A percentile compares a stretch with the other conserved stretches of the same genome.
These are phyloP conservation scores for Pyronema domesticum DNA, from an alignment of 495 filamentous ascomycete species.

Conservation along the genomic window DNA sequence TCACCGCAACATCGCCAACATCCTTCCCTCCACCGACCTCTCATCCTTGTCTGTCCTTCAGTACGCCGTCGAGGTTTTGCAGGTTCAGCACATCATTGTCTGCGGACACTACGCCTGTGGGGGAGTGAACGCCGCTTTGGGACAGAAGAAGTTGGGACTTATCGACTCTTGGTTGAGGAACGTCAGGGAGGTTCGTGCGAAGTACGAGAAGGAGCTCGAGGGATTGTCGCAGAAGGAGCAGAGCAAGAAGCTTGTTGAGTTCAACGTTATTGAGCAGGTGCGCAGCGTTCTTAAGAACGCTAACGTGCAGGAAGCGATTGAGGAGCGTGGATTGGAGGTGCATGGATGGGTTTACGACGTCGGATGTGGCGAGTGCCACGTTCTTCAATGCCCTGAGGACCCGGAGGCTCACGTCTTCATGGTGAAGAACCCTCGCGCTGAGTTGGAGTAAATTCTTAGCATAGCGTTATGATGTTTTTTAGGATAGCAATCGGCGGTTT, in stretches of 20 bases:
- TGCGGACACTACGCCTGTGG: slow-evolving; percentile 50
- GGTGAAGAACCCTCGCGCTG: background rate
- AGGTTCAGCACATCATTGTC: slow-evolving; percentile 43
- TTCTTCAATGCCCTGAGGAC: slow-evolving; percentile 2
- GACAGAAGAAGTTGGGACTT: slow-evolving; percentile 37
- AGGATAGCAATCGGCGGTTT: background rate
- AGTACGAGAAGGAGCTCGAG: slow-evolving; percentile 38
- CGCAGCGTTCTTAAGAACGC: slow-evolving; percentile 43
- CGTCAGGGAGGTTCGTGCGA: slow-evolving; percentile 41
- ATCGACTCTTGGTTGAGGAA: slow-evolving; percentile 45
- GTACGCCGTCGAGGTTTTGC: slow-evolving; percentile 40
- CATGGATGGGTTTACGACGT: slow-evolving; percentile 36
- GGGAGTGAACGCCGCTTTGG: slow-evolving; percentile 44
- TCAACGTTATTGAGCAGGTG: slow-evolving; percentile 42
- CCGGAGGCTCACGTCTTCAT: background rate
- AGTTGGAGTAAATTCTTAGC: background rate
- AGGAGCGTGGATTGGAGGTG: slow-evolving; percentile 50
- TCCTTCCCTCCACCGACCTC: slow-evolving; percentile 40
- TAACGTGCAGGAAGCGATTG: slow-evolving; percentile 42
- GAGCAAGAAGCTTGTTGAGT: slow-evolving; percentile 40
- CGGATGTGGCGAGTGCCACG: slow-evolving; percentile 8
- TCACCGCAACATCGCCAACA: slow-evolving; percentile 48
- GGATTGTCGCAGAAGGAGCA: slow-evolving; percentile 30
- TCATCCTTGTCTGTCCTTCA: slow-evolving; percentile 46
- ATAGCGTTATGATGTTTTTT: no score